Base-by-base conservation (phyloP, 257 asterid genomes). In the Nicotiana attenuata region DNA sequence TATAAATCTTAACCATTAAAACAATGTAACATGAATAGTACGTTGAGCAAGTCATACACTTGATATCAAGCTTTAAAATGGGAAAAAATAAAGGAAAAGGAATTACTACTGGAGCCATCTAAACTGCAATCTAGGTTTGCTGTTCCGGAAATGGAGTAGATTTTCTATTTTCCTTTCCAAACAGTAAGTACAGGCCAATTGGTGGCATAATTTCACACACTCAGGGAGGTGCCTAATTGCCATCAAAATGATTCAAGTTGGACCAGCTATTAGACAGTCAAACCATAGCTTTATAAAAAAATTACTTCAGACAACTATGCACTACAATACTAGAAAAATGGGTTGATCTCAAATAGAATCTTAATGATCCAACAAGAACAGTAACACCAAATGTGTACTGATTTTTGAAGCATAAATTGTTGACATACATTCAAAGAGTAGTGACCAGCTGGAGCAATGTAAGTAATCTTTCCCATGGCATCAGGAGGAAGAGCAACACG, bases 401-500 rank as follows among this genome's bases (percentile, higher is more conserved):
- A 41, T 69, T 13, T 45, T 47, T 73, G 22, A 73, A 22, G 61
- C 38, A 45, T 22, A 82, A 80, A 41, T 41, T 20, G 31, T 41
- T 41, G 71, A 47, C 87, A 81, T 82, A 96, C 99, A 97, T 94
- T 92, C 90, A 94, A 84, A 1, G 99, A 92, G 86, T 96, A 94
- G 63, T 96, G 97, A 52, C 99, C 99, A 65, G 98, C 68, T 28
- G 99, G 99, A 66, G 99, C 99, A 69, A 96, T 81, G 69, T 92
- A 96, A 83, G 97, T 90, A 71, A 96, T 85, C 95, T 96, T 96
- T 59, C 99, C 99, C 99, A 92, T 96, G 57, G 95, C 96, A 76
- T 96, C 97, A 83, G 98, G 99, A 80, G 97, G 98, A 89, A 96
- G 97, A 76, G 92, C 96, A 75, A 96, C 97, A 83, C 81, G 92